A percentile compares a stretch with the other conserved stretches of the same genome.
phyloP scores from a whole-genome alignment of 1,284 basidiomycete species.

The Ustilago esculenta region DNA sequence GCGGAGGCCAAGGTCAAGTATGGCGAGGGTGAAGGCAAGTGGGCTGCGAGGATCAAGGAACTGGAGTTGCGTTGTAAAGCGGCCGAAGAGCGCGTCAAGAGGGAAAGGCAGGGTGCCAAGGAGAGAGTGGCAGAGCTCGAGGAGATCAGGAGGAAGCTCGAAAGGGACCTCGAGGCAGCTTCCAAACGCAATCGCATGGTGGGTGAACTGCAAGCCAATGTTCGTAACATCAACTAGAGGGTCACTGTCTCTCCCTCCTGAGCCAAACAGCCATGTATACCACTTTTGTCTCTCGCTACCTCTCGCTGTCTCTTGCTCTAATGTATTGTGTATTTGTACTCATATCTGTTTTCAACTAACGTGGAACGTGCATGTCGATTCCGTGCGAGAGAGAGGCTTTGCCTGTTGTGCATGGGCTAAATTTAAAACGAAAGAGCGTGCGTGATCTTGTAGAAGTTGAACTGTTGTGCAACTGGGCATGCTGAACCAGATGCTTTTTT shows the following conservation, averaged over 20 bases:
- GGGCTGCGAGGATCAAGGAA: slow-evolving; percentile 70
- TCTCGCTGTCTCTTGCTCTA: background rate
- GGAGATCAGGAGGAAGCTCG: slow-evolving; percentile 32
- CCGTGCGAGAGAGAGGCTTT: too few species aligned
- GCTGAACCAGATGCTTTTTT: too few species aligned
- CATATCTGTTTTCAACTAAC: too few species aligned
- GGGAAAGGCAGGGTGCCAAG: slow-evolving; percentile 92
- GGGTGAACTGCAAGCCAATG: slow-evolving; percentile 44
- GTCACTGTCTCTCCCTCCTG: background rate
- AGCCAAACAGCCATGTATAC: too few species aligned
- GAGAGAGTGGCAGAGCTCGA: slow-evolving; percentile 73
- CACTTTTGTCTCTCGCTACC: too few species aligned
- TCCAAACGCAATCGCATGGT: slow-evolving; percentile 31
- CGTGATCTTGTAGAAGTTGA: slow-evolving; percentile 12
- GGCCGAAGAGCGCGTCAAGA: slow-evolving; percentile 92
- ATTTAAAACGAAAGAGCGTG: too few species aligned
- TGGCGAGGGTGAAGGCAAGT: slow-evolving; percentile 54
- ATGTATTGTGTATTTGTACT: slow-evolving; percentile 4
- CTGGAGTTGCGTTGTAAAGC: slow-evolving; percentile 82
- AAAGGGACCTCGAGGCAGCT: slow-evolving; percentile 46
- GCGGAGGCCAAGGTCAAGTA: slow-evolving; percentile 75
- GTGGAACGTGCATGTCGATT: too few species aligned
- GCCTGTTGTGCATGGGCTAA: too few species aligned
- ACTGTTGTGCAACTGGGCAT: too few species aligned
- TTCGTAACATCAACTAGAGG: slow-evolving; percentile 11